These are phyloP conservation scores for Neostapfia colusana DNA, from an alignment of 176 grass and related monocot species.

Conservation along the genomic window DNA sequence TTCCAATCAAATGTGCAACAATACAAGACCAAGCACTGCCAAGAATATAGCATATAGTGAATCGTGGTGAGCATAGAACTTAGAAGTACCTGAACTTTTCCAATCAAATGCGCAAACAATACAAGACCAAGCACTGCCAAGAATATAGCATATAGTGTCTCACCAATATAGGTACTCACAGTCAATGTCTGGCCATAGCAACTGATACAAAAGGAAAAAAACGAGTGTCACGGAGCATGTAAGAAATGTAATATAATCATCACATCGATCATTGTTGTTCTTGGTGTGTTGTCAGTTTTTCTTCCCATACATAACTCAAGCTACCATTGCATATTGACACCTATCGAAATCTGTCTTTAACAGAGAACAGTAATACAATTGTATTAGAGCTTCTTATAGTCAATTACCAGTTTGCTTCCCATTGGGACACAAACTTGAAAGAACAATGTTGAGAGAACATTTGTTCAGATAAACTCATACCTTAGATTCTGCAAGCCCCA, in stretches of 20 bases:
- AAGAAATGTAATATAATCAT: slow-evolving; percentile 22
- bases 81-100: slow-evolving; percentile 86
- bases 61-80: not conserved
- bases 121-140: slow-evolving; percentile 83
- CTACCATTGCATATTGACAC: not conserved
- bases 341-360: not conserved
- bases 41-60: slow-evolving; percentile 86
- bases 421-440: slow-evolving; percentile 3
- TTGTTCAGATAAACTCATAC: slow-evolving; percentile 48
- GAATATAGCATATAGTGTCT: slow-evolving; percentile 90
- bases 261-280: not conserved
- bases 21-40: slow-evolving; percentile 77
- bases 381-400: not conserved
- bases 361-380: slow-evolving; percentile 5
- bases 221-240: not conserved
- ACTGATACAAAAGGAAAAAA: slow-evolving; percentile 47
- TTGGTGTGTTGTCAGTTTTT: not conserved
- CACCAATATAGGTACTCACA: slow-evolving; percentile 96
- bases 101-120: slow-evolving; percentile 94
- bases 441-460: not conserved
- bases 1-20: too few species aligned
- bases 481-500: slow-evolving; percentile 99
- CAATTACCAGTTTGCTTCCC: not conserved
- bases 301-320: slow-evolving; percentile 1
- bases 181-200: slow-evolving; percentile 87